Evolutionary conservation across 2,329 filamentous ascomycete species (phyloP), one percentile per base, ranked within the genome.

Genomic region (Venturia effusa): DNA sequence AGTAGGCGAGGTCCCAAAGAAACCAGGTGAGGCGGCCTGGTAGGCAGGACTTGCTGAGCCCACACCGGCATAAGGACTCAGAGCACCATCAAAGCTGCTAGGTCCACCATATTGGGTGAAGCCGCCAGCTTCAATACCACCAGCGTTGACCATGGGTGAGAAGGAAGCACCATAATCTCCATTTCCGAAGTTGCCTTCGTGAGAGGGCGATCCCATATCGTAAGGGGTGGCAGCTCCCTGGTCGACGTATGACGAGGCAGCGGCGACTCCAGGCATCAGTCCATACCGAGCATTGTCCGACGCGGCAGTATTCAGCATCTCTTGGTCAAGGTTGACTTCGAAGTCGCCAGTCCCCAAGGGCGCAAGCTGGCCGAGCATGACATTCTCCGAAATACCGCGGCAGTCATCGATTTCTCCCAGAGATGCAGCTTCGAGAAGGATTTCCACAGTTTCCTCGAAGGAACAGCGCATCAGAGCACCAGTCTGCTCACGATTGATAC

Each of bases 401-500:
- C 95, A 99, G 76, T 99, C 94, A 73, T 99, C 94, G 39, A 99
- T 83, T 76, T 99, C 94, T 74, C 94, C 94, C 61, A 90, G 90
- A 19, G 92, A 91, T 30, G 94, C 94, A 66, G 94, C 95, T 74
- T 99, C 94, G 24, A 99, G 85, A 62, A 99, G 81, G 80, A 99
- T 99, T 74, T 99, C 95, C 48, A 99, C 94, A 0, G 94, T 99
- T 76, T 99, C 95, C 78, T 99, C 94, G 78, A 99, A 99, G 1
- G 94, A 99, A 82, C 95, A 99, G 75, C 94, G 89, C 94, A 99
- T 99, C 71, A 99, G 83, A 11, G 94, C 95, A 80, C 94, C 94
- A 67, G 95, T 99, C 73, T 99, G 94, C 32, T 93, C 91, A 71
- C 94, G 87, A 80, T 99, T 99, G 80, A 99, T 99, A 78, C 94